Conservation (phyloP, 768 basidiomycete species). For the Gymnopilus dilepis region DNA sequence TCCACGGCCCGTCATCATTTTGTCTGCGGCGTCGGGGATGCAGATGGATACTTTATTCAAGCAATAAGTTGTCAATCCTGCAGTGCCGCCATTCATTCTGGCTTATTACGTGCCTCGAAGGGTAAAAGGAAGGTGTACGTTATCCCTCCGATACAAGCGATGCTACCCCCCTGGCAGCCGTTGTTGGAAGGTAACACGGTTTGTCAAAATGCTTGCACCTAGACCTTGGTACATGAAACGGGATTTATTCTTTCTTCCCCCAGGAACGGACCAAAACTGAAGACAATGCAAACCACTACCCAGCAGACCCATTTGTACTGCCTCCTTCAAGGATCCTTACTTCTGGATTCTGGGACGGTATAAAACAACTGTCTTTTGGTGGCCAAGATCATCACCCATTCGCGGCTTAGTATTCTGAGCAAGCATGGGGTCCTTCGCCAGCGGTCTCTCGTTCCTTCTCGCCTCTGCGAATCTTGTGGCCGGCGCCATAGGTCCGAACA, state of each 20-base stretch:
- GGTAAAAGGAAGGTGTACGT: background rate
- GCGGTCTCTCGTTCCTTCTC: background rate
- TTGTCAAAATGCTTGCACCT: background rate
- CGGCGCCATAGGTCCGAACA: constrained; percentile 31
- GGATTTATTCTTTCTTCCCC: background rate
- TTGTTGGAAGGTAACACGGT: constrained; percentile 2
- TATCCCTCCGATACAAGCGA: background rate
- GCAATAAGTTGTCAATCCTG: background rate
- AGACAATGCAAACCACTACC: background rate
- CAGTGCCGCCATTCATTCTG: background rate
- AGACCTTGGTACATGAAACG: constrained; percentile 1
- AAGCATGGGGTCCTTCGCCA: constrained; percentile 4
- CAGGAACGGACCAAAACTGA: background rate
- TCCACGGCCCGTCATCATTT: background rate
- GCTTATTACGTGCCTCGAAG: background rate
- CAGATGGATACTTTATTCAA: background rate
- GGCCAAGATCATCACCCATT: background rate
- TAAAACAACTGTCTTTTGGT: background rate
- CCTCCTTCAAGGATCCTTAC: background rate
- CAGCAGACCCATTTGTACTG: background rate
- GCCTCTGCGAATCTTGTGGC: constrained; percentile 10
- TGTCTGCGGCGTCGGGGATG: background rate
- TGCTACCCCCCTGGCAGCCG: background rate
- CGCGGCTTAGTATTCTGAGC: background rate
- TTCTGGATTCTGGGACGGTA: background rate